Evolutionary conservation across 257 asterid species (phyloP).

Genomic region (Capsicum baccatum): DNA sequence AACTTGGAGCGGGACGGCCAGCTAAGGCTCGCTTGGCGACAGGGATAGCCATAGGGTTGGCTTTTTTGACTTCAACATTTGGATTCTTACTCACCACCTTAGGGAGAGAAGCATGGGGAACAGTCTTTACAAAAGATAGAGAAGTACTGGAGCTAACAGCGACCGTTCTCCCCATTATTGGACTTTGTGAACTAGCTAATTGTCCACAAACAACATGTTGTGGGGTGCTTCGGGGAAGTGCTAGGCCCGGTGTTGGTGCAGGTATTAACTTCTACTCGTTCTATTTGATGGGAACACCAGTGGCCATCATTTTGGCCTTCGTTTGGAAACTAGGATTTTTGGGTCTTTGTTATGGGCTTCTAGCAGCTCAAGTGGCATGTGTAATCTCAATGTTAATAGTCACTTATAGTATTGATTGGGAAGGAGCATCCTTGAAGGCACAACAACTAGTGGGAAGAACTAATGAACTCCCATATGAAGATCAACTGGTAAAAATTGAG

Average conservation of each 20-base stretch:
- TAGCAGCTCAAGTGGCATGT: slow-evolving; percentile 88
- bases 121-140: slow-evolving; percentile 67
- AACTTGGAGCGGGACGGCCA: slow-evolving; percentile 90
- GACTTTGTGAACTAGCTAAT: slow-evolving; percentile 92
- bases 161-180: slow-evolving; percentile 77
- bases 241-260: slow-evolving; percentile 80
- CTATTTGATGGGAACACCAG: slow-evolving; percentile 85
- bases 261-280: slow-evolving; percentile 81
- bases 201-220: slow-evolving; percentile 95
- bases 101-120: slow-evolving; percentile 77
- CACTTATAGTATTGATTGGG: slow-evolving; percentile 77
- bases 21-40: slow-evolving; percentile 76
- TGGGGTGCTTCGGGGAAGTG: slow-evolving; percentile 88
- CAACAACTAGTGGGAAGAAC: slow-evolving; percentile 69
- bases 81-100: slow-evolving; percentile 75
- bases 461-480: slow-evolving; percentile 45
- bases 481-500: slow-evolving; percentile 52
- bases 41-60: slow-evolving; percentile 64
- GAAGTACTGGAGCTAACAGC: slow-evolving; percentile 71
- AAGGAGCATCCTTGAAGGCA: slow-evolving; percentile 69
- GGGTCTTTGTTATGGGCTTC: slow-evolving; percentile 92
- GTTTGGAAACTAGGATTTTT: slow-evolving; percentile 66
- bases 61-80: slow-evolving; percentile 62
- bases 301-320: slow-evolving; percentile 77
- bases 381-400: slow-evolving; percentile 67